Conservation (phyloP, 148 eudicot genomes). For the Rhododendron mucronatum region DNA sequence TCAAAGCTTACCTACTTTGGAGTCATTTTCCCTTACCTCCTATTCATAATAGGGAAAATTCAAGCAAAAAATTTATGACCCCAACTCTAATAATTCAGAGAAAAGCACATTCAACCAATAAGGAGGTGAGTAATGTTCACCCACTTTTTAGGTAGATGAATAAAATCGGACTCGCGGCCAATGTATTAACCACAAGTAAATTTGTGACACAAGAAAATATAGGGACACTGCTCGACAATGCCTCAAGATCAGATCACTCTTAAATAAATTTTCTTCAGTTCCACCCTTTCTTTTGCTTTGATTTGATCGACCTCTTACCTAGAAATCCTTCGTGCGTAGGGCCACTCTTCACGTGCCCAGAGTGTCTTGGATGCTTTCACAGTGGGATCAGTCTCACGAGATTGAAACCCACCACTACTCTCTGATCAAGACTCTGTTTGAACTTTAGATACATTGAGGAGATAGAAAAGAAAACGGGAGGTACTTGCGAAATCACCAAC, state of each 20-base stretch:
- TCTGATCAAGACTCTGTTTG: neutral
- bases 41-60: too few relatives aligned
- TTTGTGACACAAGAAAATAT: neutral
- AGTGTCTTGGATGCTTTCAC: neutral
- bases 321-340: slow-evolving; percentile 5
- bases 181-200: neutral
- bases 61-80: too few relatives aligned
- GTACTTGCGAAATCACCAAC: too few relatives aligned
- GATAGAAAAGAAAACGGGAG: too few relatives aligned
- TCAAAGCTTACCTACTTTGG: too few relatives aligned
- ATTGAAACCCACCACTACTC: neutral
- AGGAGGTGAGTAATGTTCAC: too few relatives aligned
- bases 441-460: too few relatives aligned
- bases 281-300: neutral
- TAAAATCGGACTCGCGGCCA: neutral
- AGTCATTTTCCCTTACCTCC: too few relatives aligned
- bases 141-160: too few relatives aligned
- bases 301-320: neutral
- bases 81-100: too few relatives aligned
- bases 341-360: slow-evolving; percentile 2
- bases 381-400: neutral
- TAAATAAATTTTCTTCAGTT: neutral
- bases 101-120: too few relatives aligned
- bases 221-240: neutral
- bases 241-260: neutral